Conservation (phyloP, 208 protist species). For the Balamuthia mandrillaris region DNA sequence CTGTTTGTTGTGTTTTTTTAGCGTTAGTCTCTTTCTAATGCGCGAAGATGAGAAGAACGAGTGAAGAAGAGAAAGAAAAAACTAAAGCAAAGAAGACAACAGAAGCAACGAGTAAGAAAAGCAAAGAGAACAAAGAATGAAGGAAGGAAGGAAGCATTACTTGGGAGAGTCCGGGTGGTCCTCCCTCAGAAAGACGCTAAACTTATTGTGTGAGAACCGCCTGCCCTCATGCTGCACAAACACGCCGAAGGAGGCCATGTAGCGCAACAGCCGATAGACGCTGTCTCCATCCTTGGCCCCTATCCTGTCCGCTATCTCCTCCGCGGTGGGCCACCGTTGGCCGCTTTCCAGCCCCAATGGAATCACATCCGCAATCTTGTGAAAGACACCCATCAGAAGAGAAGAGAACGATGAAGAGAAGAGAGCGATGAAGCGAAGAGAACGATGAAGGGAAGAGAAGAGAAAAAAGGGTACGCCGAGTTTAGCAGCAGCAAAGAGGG, state of each 20-base stretch:
- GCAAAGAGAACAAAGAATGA: not conserved
- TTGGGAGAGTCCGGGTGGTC: constrained; percentile 8
- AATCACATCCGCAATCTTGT: constrained; percentile 11
- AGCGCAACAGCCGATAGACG: constrained; percentile 1
- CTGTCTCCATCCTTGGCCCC: constrained; percentile 4
- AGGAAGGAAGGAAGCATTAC: not conserved
- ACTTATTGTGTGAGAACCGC: constrained; percentile 4
- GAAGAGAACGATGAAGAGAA: no score
- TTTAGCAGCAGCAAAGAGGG: not conserved
- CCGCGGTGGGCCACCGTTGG: not conserved
- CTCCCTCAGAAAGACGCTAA: not conserved
- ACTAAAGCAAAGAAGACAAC: not conserved
- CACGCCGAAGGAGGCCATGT: constrained; percentile 19
- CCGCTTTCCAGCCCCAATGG: not conserved
- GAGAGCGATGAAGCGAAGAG: no score
- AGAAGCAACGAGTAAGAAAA: not conserved
- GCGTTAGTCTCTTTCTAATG: not conserved
- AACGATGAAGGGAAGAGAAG: no score
- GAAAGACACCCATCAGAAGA: no score
- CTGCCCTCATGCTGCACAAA: not conserved
- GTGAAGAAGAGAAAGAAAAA: not conserved
- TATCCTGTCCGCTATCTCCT: not conserved
- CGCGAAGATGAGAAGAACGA: not conserved
- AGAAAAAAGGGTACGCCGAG: no score
- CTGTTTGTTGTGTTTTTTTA: no score